Evolutionary conservation across 805 yeast species (phyloP).

Genomic region (Wickerhamiella bombiphila): DNA sequence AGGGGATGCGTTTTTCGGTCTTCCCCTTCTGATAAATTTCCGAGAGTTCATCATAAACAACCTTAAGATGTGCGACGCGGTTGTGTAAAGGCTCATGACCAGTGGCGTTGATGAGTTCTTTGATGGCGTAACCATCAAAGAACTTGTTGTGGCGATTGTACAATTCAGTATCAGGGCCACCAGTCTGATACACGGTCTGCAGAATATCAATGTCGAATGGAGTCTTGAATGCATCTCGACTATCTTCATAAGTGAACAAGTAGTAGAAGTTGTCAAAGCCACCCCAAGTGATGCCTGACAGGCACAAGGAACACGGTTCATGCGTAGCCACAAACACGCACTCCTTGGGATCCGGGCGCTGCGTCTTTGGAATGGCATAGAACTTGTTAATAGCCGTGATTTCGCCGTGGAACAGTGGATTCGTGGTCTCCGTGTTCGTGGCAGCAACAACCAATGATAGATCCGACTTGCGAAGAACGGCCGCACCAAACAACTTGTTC

Average conservation of each 20-base stretch:
- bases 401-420: slow-evolving; percentile 17
- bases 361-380: slow-evolving; percentile 7
- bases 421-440: slow-evolving; percentile 11
- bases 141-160: slow-evolving; percentile 12
- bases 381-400: slow-evolving; percentile 12
- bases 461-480: slow-evolving; percentile 13
- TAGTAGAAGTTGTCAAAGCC: slow-evolving; percentile 17
- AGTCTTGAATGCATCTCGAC: slow-evolving; percentile 8
- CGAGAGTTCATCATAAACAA: slow-evolving; percentile 10
- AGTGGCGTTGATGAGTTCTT: slow-evolving; percentile 4
- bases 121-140: slow-evolving; percentile 9
- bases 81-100: slow-evolving; percentile 5
- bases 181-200: slow-evolving; percentile 12
- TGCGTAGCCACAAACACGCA: slow-evolving; percentile 17
- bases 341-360: slow-evolving; percentile 11
- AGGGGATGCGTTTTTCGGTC: slow-evolving; percentile 3
- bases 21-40: slow-evolving; percentile 10
- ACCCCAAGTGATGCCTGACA: slow-evolving; percentile 16
- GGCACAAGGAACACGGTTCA: slow-evolving; percentile 18
- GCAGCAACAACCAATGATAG: slow-evolving; percentile 13
- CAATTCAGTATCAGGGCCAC: slow-evolving; percentile 9
- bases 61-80: slow-evolving; percentile 7
- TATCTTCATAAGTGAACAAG: slow-evolving; percentile 15
- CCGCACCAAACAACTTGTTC: slow-evolving; percentile 16
- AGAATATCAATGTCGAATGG: slow-evolving; percentile 16